Conservation (phyloP, 2,329 filamentous ascomycete species). For the Chrysoporthe puriensis region DNA sequence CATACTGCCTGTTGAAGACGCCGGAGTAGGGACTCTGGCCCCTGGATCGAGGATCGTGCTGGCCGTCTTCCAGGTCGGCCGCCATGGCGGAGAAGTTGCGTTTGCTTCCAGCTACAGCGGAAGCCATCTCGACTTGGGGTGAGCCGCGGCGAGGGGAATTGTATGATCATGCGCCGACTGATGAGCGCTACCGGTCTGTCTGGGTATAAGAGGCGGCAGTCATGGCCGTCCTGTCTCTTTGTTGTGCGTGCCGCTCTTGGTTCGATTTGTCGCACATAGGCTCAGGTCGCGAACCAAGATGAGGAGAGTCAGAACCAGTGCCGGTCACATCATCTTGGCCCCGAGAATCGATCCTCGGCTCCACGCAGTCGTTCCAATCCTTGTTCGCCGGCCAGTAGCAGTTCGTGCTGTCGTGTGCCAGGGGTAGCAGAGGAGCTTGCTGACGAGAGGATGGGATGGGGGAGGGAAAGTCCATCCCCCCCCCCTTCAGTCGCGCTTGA, state of each 20-base stretch:
- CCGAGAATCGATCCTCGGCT: not conserved
- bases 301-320: not conserved
- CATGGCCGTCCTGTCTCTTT: not conserved
- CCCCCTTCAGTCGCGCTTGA: not conserved
- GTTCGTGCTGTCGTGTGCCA: not conserved
- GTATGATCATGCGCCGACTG: slow-evolving; percentile 10
- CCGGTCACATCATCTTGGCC: not conserved
- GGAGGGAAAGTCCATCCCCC: not conserved
- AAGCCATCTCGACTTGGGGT: slow-evolving; percentile 29
- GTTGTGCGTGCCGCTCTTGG: not conserved
- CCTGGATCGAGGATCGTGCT: slow-evolving; percentile 4
- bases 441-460: not conserved
- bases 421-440: not conserved
- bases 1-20: not conserved
- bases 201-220: not conserved
- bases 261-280: not conserved
- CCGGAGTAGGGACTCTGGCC: slow-evolving; percentile 17
- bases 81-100: slow-evolving; percentile 34
- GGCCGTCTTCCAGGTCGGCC: slow-evolving; percentile 23
- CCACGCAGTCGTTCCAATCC: not conserved
- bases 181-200: not conserved
- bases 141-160: not conserved
- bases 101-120: slow-evolving; percentile 32
- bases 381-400: not conserved
- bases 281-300: not conserved